Evolutionary conservation across 768 basidiomycete species (phyloP), one percentile per base, ranked within the genome.

Genomic region (Pleurotus platypus): DNA sequence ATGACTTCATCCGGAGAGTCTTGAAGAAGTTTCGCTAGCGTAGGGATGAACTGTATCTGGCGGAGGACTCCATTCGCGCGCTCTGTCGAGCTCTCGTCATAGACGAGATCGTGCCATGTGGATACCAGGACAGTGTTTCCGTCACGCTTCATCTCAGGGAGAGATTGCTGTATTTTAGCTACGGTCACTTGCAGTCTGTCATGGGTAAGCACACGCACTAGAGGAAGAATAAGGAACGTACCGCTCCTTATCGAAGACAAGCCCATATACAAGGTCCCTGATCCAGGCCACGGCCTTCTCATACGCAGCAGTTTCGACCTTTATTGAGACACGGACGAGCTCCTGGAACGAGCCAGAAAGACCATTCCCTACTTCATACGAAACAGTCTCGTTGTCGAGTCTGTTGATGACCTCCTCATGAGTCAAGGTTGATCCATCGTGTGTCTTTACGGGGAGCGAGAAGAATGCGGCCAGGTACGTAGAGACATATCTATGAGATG

Each of bases 341-440:
- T 99, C 94, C 4, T 84, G 73, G 66, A 95, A 94, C n/a, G 73
- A 67, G 50, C 76, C 76, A 15, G 78, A 76, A 60, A 85, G 66
- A 12, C 92, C 92, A 6, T 92, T 76, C 22, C 78, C 78, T 56
- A 81, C 81, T 56, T 89, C 87, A 67, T 98, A 97, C 2, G 83
- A 84, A 22, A 98, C 92, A 0, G 97, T 98, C 62, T 91, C 89
- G 68, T 94, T 81, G 64, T 97, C 94, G 1, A 99, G 83, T 60
- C 84, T 83, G 70, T 95, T 88, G 59, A 98, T 81, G 24, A 98
- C 97, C 56, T 95, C 85, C 71, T 98, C 97, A 61, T 94, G 91
- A 8, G 80, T 76, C 46, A 98, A 73, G 39, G 73, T 71, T 60
- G 86, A 81, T 2, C 95, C 96, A 54, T 79, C 79, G 40, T 82